Conservation (phyloP, 495 filamentous ascomycete genomes). For the Neurospora africana region DNA sequence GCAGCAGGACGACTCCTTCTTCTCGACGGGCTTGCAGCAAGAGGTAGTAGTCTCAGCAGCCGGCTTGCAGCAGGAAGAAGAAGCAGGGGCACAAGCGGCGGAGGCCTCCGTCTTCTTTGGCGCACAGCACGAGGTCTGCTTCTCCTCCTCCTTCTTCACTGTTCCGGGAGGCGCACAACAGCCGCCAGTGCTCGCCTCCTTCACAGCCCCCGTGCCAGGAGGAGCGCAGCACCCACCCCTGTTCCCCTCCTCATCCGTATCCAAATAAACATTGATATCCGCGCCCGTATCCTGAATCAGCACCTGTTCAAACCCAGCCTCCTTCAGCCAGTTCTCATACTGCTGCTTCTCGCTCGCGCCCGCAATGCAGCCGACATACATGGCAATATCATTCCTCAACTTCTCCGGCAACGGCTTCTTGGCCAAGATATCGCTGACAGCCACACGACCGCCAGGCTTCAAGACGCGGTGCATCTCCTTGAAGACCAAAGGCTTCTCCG, state of each 20-base stretch:
- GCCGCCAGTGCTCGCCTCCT: slow-evolving; percentile 9
- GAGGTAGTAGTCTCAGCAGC: too few relatives aligned
- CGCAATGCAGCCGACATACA: slow-evolving; percentile 52
- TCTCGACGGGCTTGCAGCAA: background rate
- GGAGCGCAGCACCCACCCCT: slow-evolving; percentile 7
- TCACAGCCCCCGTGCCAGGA: background rate
- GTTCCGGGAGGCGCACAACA: slow-evolving; percentile 3
- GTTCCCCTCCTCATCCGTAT: slow-evolving; percentile 14
- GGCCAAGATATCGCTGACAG: slow-evolving; percentile 54
- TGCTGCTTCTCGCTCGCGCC: slow-evolving; percentile 44
- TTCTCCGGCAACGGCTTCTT: slow-evolving; percentile 40
- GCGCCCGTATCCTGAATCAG: slow-evolving; percentile 30
- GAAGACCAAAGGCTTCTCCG: slow-evolving; percentile 48
- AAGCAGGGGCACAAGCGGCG: background rate
- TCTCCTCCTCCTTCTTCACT: background rate
- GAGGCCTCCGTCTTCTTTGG: background rate
- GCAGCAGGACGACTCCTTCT: slow-evolving; percentile 1
- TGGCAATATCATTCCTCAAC: slow-evolving; percentile 35
- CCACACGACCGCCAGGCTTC: slow-evolving; percentile 50
- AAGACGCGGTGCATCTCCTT: slow-evolving; percentile 52
- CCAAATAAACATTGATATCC: slow-evolving; percentile 51
- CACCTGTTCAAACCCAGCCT: slow-evolving; percentile 38
- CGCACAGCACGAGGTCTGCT: background rate
- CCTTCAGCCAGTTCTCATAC: slow-evolving; percentile 45
- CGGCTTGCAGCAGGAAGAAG: too few relatives aligned